phyloP scores from a whole-genome alignment of 768 basidiomycete genomes.

The Leccinellum albellum region DNA sequence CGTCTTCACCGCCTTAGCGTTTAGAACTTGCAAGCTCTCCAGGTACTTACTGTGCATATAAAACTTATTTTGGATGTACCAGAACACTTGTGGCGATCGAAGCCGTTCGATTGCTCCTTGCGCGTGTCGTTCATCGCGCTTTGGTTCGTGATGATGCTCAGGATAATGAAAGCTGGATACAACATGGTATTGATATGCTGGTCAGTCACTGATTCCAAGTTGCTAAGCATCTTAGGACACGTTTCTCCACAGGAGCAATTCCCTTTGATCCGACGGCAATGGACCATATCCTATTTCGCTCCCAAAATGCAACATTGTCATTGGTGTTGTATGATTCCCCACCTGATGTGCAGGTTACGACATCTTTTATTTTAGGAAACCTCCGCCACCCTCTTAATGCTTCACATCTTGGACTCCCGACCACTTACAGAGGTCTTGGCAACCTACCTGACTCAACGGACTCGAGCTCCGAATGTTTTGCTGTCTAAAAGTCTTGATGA shows the following conservation, averaged over 20 bases:
- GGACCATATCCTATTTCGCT: no score
- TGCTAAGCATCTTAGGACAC: neutral
- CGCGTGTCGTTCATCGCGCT: constrained; percentile 79
- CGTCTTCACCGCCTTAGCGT: constrained; percentile 1
- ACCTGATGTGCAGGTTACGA: neutral
- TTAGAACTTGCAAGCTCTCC: constrained; percentile 69
- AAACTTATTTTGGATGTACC: constrained; percentile 90
- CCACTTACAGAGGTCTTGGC: constrained; percentile 71
- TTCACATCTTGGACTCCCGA: constrained; percentile 86
- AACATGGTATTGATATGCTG: constrained; percentile 57
- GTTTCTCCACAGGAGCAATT: constrained; percentile 62
- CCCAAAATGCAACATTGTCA: no score
- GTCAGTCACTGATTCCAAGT: constrained; percentile 36
- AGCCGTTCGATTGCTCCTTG: constrained; percentile 87
- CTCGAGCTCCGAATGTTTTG: constrained; percentile 49
- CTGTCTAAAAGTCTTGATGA: constrained; percentile 35
- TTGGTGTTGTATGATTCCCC: no score
- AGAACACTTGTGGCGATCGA: constrained; percentile 84
- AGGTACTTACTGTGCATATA: constrained; percentile 79
- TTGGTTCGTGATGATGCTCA: constrained; percentile 61
- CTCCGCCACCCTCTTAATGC: constrained; percentile 74
- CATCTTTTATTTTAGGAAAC: constrained; percentile 44
- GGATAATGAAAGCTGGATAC: constrained; percentile 58
- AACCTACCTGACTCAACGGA: constrained; percentile 68
- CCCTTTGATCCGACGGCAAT: constrained; percentile 86